Evolutionary conservation across 345 rosid genomes (phyloP), one percentile per base, ranked within the genome.

Genomic region (Combretum micranthum): DNA sequence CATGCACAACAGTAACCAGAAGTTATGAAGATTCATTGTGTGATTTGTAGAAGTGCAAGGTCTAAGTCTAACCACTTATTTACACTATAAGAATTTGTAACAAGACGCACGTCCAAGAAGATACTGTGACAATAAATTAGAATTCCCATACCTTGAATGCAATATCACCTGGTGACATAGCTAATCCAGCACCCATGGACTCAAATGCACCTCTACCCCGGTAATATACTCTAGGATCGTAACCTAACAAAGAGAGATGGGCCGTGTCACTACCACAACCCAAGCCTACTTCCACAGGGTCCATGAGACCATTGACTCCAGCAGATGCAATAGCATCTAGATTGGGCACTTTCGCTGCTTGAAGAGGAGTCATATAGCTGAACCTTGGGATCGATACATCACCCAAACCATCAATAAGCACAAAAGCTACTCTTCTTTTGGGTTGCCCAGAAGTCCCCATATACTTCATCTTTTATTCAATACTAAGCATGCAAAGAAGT

Each of bases 181-280:
- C 99, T 79, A 86, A 73, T 17, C 97, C 97, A 32, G 94, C 91
- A 56, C 96, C 97, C 97, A 89, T 93, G 8, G 99, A 93, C 68
- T 93, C 99, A 57, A 89, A 89, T 0, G 99, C 96, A 22, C 99
- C 99, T 58, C 96, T 84, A 49, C 99, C 99, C 52, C 80, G 70
- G 62, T 93, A 89, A 69, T 93, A 93, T 12, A 86, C 93, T 72
- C 86, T 77, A 0, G 99, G 99, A 51, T 93, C 80, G 75, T 89
- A 88, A 57, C 97, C 97, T 76, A 88, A 57, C 0, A 92, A 63
- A 59, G 98, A 92, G 70, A 92, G 97, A 55, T 92, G 98, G 73
- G 97, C 96, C 4, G 98, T 92, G 71, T 89, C 98, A 52, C 97
- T 92, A 68, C 99, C 97, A 49, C 99, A 93, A 39, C 83, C 97